These are phyloP conservation scores for Fraxinus angustifolia DNA, from an alignment of 305 asterid species.

Conservation along the genomic window DNA sequence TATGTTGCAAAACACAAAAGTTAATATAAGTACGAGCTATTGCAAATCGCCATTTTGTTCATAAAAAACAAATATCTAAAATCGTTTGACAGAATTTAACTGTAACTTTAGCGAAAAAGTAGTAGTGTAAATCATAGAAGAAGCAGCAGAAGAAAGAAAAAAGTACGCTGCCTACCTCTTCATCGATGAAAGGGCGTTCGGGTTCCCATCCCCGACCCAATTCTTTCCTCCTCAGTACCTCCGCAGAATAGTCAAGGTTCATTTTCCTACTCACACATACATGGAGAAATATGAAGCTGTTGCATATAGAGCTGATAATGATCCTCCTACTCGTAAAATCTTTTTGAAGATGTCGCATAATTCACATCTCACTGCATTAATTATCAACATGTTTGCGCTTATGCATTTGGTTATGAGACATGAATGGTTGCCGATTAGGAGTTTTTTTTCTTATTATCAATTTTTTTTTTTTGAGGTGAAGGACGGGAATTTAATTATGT, in stretches of 20 bases:
- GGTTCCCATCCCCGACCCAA: constrained; percentile 62
- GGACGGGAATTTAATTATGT: background rate
- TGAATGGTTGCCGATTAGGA: constrained; percentile 9
- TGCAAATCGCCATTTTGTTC: too few species aligned
- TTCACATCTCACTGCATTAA: constrained; percentile 14
- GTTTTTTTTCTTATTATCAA: background rate
- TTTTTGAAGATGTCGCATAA: constrained; percentile 4
- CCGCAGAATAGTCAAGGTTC: constrained; percentile 88
- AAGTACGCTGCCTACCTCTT: constrained; percentile 74
- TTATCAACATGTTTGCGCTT: background rate
- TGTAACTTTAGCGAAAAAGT: background rate
- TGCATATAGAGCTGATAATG: constrained; percentile 43
- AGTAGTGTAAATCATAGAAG: background rate
- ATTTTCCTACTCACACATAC: background rate
- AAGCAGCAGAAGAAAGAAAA: constrained; percentile 7
- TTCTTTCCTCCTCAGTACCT: constrained; percentile 74
- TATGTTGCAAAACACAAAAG: too few species aligned
- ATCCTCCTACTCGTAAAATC: constrained; percentile 19
- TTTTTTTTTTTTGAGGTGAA: background rate
- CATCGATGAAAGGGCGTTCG: constrained; percentile 53
- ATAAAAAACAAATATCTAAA: too few species aligned
- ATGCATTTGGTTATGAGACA: constrained; percentile 1
- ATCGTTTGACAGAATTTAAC: background rate
- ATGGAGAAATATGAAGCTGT: background rate
- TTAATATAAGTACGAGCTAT: too few species aligned